Percentiles rank a stretch among this genome's conserved stretches.
Evolutionary conservation across 2,329 filamentous ascomycete species (phyloP).

Genomic region (Aspergillus sp.): DNA sequence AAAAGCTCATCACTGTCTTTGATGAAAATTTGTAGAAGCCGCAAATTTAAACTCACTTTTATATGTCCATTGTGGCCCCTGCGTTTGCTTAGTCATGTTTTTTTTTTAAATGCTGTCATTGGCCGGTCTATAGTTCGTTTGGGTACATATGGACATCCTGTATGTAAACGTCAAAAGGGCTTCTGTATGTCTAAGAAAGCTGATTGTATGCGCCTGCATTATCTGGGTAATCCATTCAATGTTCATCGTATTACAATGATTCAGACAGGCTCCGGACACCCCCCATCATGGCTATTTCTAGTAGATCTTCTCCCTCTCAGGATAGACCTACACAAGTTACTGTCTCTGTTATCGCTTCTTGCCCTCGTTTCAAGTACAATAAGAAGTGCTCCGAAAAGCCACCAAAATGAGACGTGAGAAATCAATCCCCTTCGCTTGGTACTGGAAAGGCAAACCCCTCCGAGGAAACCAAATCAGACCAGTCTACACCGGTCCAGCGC

Average conservation of each 20-base stretch:
- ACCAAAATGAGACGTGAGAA: slow-evolving; percentile 3
- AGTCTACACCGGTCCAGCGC: slow-evolving; percentile 2
- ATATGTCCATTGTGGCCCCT: background rate
- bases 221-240: background rate
- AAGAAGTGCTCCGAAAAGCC: background rate
- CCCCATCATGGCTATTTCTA: background rate
- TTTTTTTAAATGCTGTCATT: background rate
- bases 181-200: no score
- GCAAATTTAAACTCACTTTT: background rate
- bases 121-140: background rate
- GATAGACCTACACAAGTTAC: background rate
- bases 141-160: background rate
- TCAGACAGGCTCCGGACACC: background rate
- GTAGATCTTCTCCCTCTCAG: background rate
- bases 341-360: background rate
- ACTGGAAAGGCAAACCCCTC: slow-evolving; percentile 17
- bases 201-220: background rate
- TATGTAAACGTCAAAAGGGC: no score
- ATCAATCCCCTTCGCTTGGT: slow-evolving; percentile 16
- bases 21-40: background rate
- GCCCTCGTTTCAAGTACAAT: background rate
- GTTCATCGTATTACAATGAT: background rate
- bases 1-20: background rate
- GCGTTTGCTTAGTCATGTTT: background rate
- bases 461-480: slow-evolving; percentile 2